Evolutionary conservation across 495 filamentous ascomycete species (phyloP), one percentile per base, ranked within the genome.

Genomic region (Penicillium steckii): DNA sequence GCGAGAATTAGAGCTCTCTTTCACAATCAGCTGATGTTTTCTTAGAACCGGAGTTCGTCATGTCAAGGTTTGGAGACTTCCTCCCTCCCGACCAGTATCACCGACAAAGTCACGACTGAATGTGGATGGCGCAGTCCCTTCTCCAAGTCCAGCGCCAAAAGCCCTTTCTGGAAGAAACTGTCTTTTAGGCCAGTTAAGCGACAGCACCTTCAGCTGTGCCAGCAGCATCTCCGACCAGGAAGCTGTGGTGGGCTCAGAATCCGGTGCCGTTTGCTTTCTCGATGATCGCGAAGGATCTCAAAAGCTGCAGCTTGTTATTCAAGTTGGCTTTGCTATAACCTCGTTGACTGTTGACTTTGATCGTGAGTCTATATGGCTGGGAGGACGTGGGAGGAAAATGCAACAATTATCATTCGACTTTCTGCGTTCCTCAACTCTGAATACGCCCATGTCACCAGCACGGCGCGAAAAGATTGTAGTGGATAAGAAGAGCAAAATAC

Each of bases 41-140:
- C 26, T 35, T 40, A 91, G 85, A 24, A 79, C 90, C 22, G 94
- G 94, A 15, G 87, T 92, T 38, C 83, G 94, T 44, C 91, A 97
- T 74, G 84, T 96, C 59, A 98, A 97, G 67, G 81, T 95, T 25
- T 98, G 94, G 94, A 80, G 87, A 56, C 80, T 91, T 15, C 89
- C 93, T 25, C 86, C 89, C 8, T 64, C 56, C 10, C 62, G 65
- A 59, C 56, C 73, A 44, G 71, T 61, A 9, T 79, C 79, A 12
- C 77, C 76, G 0, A 62, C 72, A 10, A 83, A 81, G 50, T 62
- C 70, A 51, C 80, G 77, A 15, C 50, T 67, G 50, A 74, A 69
- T 53, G 44, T 60, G 19, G 80, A 80, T 24, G 67, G 64, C 15
- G 56, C 55, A 44, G 60, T 59, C 8, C 75, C 60, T 21, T 69